These are phyloP conservation scores for Tylopilus cervinicoccineus DNA, from an alignment of 768 basidiomycete species.

Conservation along the genomic window DNA sequence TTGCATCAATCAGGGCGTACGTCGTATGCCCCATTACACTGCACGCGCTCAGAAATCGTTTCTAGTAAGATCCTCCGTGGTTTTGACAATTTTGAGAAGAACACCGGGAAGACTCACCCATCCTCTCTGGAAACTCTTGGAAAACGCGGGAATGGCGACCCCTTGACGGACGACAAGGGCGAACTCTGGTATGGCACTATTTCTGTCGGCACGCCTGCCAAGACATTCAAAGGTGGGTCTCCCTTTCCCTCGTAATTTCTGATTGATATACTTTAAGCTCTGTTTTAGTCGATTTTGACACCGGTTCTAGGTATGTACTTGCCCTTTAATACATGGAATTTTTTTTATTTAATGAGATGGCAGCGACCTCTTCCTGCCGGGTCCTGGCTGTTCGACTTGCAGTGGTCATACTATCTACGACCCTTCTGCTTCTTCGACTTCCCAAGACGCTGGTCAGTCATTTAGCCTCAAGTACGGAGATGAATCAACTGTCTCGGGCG, in stretches of 20 bases:
- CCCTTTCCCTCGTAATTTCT: no score
- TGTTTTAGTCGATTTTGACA: slow-evolving; percentile 25
- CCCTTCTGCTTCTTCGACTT: slow-evolving; percentile 25
- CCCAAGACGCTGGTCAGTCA: slow-evolving; percentile 14
- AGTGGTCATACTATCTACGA: no score
- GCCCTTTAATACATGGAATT: not conserved
- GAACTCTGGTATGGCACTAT: slow-evolving; percentile 12
- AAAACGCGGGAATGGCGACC: not conserved
- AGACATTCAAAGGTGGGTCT: slow-evolving; percentile 9
- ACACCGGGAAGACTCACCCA: slow-evolving; percentile 5
- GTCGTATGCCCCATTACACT: not conserved
- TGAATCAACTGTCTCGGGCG: slow-evolving; percentile 30
- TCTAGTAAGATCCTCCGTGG: slow-evolving; percentile 8
- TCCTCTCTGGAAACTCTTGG: not conserved
- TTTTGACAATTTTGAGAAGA: slow-evolving; percentile 5
- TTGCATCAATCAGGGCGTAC: slow-evolving; percentile 5
- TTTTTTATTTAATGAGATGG: not conserved
- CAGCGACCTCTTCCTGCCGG: slow-evolving; percentile 16
- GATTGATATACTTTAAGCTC: not conserved
- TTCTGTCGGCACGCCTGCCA: slow-evolving; percentile 9
- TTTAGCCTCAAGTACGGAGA: slow-evolving; percentile 33
- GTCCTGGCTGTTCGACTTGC: slow-evolving; percentile 21
- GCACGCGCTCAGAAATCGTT: not conserved
- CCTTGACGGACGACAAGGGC: not conserved
- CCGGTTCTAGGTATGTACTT: slow-evolving; percentile 19